A percentile compares a stretch with the other conserved stretches of the same genome.
Evolutionary conservation across 2,329 filamentous ascomycete genomes (phyloP).

Genomic region (Tolypocladium capitatum): DNA sequence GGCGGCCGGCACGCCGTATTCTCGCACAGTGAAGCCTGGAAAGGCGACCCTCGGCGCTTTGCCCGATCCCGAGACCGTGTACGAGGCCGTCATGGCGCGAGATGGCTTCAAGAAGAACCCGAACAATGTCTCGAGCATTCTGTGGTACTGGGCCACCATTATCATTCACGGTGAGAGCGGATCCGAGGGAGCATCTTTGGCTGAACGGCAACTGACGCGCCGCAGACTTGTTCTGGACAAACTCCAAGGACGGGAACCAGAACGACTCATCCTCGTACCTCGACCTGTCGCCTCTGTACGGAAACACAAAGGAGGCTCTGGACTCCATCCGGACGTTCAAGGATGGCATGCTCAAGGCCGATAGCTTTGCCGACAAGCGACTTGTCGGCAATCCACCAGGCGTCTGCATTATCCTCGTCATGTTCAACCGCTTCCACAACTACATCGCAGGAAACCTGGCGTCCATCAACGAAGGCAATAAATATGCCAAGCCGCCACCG

Average conservation of each 20-base stretch:
- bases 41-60: constrained; percentile 47
- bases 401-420: constrained; percentile 57
- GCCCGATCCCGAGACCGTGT: constrained; percentile 52
- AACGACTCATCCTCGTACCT: constrained; percentile 61
- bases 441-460: constrained; percentile 67
- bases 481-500: constrained; percentile 55
- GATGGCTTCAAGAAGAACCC: constrained; percentile 43
- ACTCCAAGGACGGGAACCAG: constrained; percentile 42
- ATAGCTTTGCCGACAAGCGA: constrained; percentile 58
- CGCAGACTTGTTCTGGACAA: constrained; percentile 56
- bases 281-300: constrained; percentile 59
- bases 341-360: constrained; percentile 59
- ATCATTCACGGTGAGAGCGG: constrained; percentile 49
- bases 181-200: rapidly evolving
- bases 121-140: constrained; percentile 58
- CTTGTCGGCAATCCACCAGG: constrained; percentile 59
- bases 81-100: constrained; percentile 46
- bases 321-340: constrained; percentile 55
- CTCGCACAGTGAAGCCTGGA: constrained; percentile 48
- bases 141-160: constrained; percentile 63
- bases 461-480: constrained; percentile 70
- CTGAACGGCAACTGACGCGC: background rate
- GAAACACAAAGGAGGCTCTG: constrained; percentile 53
- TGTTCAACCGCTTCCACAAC: constrained; percentile 83
- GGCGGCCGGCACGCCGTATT: constrained; percentile 54